A percentile compares a stretch with the other conserved stretches of the same genome.
These are phyloP conservation scores for Tolypocladium sp. DNA, from an alignment of 2,329 filamentous ascomycete genomes.

Conservation along the genomic window DNA sequence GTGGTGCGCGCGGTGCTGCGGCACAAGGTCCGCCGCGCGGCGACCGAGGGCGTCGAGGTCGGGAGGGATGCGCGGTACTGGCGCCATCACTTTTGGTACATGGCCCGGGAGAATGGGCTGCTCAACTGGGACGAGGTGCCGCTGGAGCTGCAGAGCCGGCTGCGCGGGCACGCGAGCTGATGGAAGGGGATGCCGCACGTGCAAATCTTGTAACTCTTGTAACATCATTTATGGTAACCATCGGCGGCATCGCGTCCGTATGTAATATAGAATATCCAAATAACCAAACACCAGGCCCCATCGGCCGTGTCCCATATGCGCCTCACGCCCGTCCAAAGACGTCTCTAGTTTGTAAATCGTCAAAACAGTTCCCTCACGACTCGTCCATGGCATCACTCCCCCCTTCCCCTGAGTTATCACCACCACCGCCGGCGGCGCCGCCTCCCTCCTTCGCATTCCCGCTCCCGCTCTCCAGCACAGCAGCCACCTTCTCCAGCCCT, in stretches of 20 bases:
- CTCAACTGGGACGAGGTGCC: constrained; percentile 16
- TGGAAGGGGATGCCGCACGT: neutral
- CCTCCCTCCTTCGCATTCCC: neutral
- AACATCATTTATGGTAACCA: neutral
- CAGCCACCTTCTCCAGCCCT: constrained; percentile 42
- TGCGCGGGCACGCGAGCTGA: constrained; percentile 3
- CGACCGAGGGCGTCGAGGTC: constrained; percentile 3
- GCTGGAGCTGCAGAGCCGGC: constrained; percentile 6
- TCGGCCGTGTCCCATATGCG: neutral
- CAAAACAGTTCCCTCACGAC: neutral
- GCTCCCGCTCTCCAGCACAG: constrained; percentile 26
- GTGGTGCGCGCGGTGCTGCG: constrained; percentile 22
- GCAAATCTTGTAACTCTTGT: neutral
- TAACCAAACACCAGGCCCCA: neutral
- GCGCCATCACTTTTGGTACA: constrained; percentile 41
- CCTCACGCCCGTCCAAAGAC: neutral
- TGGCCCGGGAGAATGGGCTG: constrained; percentile 31
- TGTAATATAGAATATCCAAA: neutral
- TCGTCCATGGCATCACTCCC: constrained; percentile 5
- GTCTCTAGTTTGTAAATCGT: neutral
- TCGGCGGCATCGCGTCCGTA: neutral
- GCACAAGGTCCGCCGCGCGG: constrained; percentile 15
- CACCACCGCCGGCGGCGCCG: neutral
- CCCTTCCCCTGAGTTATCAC: neutral
- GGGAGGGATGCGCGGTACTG: constrained; percentile 25